Base-by-base conservation (phyloP, 257 asterid species). In the Penstemon davidsonii region DNA sequence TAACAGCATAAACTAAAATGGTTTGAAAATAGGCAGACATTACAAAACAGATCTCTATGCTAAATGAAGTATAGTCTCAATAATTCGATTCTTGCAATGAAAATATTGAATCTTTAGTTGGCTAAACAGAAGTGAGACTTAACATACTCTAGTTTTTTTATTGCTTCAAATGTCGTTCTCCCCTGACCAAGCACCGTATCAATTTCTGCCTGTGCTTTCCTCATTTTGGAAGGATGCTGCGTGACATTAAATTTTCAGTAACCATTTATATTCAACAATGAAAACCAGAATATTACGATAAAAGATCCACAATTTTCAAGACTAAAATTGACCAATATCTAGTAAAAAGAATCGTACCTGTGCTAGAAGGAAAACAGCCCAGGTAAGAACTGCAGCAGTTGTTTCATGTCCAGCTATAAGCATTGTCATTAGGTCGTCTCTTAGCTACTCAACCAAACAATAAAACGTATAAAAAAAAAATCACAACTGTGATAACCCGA, bases 361-460 rank as follows among this genome's bases (percentile, higher is more conserved):
- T 67, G 97, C 92, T 55, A 90, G 97, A 74, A 90, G 88, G 82
- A 78, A 93, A 57, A 88, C 73, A 64, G 97, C 92, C 99, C 99
- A 93, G 4, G 99, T 93, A 64, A 93, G 99, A 43, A 93, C 97
- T 63, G 97, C 96, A 2, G 99, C 97, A 3, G 99, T 90, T 55
- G 99, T 93, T 85, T 93, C 99, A 68, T 93, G 99, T 70, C 99
- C 99, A 68, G 99, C 97, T 70, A 93, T 90, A 69, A 93, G 96
- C 99, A 93, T 93, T 18, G 96, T 90, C 97, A 93, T 93, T 73
- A 90, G 81, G 83, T 93, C 99, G 66, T 93, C 99, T 79, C 99
- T 82, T 57, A 93, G 95, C 99, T 93, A 84, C 67, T 70, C 70
- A 59, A 67, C 38, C n/a, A 53, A 57, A 60, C 49, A 75, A 58